These are phyloP conservation scores for Physcomitrium patens DNA, from an alignment of 225 moss, liverwort and hornwort genomes.

Conservation along the genomic window DNA sequence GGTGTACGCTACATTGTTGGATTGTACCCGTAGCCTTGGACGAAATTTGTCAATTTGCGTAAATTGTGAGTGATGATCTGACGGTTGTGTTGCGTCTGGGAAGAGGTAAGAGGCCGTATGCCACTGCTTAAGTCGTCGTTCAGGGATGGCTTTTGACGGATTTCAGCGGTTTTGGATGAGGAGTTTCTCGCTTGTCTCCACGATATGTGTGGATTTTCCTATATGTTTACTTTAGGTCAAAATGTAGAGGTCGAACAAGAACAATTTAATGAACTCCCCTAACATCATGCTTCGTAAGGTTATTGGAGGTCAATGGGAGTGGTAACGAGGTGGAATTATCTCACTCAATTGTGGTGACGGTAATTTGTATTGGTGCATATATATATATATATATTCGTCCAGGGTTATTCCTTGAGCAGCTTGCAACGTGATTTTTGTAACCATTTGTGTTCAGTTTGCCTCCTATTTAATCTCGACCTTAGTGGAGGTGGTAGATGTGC, in stretches of 20 bases:
- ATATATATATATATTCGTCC: background rate
- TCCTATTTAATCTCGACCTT: background rate
- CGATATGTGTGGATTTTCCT: background rate
- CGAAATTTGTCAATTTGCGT: background rate
- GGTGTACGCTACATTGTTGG: conserved; percentile 6
- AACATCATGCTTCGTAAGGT: too few species aligned
- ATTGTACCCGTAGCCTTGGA: background rate
- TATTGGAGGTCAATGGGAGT: too few species aligned
- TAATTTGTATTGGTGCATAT: background rate
- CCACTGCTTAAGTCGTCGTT: conserved; percentile 3
- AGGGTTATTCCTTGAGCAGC: background rate
- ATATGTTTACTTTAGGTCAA: conserved; percentile 11
- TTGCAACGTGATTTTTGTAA: conserved; percentile 15
- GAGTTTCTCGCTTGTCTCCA: background rate
- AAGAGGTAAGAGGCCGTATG: background rate
- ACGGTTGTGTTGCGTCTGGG: conserved; percentile 4
- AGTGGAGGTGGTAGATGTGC: background rate
- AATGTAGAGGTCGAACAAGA: background rate
- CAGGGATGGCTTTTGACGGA: background rate
- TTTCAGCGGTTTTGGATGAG: background rate
- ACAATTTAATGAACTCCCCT: too few species aligned
- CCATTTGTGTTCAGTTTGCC: conserved; percentile 11
- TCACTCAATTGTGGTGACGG: too few species aligned
- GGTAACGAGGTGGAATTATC: too few species aligned
- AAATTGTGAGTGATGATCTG: conserved; percentile 3